Evolutionary conservation across 1,284 basidiomycete genomes (phyloP).

Genomic region (Inonotus hispidus): DNA sequence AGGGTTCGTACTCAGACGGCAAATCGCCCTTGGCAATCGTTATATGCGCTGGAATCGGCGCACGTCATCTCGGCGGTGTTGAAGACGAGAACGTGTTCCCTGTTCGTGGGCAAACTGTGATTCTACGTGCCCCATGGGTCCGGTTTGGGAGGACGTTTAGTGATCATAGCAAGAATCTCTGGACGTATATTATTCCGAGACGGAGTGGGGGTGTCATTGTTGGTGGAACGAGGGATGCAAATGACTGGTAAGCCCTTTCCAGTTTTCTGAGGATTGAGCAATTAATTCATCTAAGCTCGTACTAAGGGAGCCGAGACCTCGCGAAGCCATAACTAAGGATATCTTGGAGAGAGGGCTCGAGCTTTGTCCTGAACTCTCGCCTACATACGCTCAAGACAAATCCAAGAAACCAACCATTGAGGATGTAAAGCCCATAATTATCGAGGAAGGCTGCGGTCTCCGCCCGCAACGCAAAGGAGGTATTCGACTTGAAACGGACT

Average conservation of each 20-base stretch:
- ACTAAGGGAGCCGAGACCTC: constrained; percentile 47
- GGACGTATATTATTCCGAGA: constrained; percentile 70
- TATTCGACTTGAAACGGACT: constrained; percentile 37
- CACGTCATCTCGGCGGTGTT: constrained; percentile 41
- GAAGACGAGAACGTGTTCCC: constrained; percentile 45
- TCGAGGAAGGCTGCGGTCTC: constrained; percentile 63
- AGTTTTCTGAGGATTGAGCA: neutral
- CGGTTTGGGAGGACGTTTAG: constrained; percentile 53
- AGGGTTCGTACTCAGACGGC: constrained; percentile 45
- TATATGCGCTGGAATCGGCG: constrained; percentile 59
- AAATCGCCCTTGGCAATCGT: constrained; percentile 45
- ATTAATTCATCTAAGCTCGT: no score
- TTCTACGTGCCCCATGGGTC: constrained; percentile 49
- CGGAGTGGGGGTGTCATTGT: constrained; percentile 63
- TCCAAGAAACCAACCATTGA: constrained; percentile 44
- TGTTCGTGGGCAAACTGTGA: constrained; percentile 47
- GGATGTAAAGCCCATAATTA: constrained; percentile 54
- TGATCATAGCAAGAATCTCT: constrained; percentile 38
- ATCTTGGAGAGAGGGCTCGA: constrained; percentile 55
- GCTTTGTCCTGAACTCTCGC: constrained; percentile 63
- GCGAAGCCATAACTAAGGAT: constrained; percentile 52
- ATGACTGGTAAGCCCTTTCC: constrained; percentile 52
- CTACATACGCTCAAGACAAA: constrained; percentile 33
- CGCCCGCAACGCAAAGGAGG: constrained; percentile 44
- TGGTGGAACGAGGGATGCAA: constrained; percentile 53